Evolutionary conservation across 73 alveolate genomes (phyloP).

Genomic region (Tetrahymena borealis): DNA sequence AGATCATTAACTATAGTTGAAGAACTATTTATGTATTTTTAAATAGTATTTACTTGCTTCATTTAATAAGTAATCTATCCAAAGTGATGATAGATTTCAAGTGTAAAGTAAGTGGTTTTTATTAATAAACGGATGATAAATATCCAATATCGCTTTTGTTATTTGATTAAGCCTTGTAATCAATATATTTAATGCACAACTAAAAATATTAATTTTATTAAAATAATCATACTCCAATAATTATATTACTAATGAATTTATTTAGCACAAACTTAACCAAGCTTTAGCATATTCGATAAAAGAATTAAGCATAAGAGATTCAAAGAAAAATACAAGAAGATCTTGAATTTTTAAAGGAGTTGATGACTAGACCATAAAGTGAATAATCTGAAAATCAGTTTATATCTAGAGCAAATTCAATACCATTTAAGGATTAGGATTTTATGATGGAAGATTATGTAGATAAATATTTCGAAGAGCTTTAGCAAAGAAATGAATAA

Average conservation of each 20-base stretch:
- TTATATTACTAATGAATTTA: neutral
- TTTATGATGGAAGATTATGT: neutral
- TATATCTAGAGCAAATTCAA: neutral
- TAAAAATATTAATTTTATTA: neutral
- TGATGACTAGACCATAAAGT: neutral
- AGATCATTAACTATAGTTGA: too few species aligned
- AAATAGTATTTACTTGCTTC: too few species aligned
- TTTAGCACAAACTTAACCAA: neutral
- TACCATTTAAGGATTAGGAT: neutral
- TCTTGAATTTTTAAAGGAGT: neutral
- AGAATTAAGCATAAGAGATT: neutral
- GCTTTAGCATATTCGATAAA: neutral
- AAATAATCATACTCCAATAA: neutral
- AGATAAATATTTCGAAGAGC: neutral
- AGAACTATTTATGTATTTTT: too few species aligned
- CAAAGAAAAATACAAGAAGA: neutral
- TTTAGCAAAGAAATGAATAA: neutral
- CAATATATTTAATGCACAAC: neutral
- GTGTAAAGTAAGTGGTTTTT: too few species aligned
- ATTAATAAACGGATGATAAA: too few species aligned
- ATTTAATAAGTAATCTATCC: too few species aligned
- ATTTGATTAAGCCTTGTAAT: too few species aligned
- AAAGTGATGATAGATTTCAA: too few species aligned
- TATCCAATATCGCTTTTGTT: too few species aligned
- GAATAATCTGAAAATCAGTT: neutral